Evolutionary conservation across 1,284 basidiomycete genomes (phyloP).

Genomic region (Gastroboletus turbinatus): DNA sequence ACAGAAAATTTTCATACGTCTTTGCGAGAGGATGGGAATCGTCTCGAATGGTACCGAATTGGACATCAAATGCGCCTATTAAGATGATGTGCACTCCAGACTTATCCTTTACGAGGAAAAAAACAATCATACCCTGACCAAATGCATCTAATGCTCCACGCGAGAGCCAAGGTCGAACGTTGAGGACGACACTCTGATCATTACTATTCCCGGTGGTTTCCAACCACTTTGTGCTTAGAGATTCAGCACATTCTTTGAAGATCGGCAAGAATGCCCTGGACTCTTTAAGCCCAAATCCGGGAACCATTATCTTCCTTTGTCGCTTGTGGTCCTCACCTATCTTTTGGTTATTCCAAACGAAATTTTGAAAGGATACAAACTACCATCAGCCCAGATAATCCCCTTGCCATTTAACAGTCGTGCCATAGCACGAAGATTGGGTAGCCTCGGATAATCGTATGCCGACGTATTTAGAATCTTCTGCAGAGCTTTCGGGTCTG

Average conservation of each 20-base stretch:
- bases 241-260: conserved; percentile 33
- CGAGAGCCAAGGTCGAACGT: conserved; percentile 41
- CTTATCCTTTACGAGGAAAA: background rate
- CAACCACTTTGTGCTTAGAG: conserved; percentile 40
- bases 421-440: conserved; percentile 31
- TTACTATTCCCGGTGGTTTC: conserved; percentile 34
- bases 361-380: background rate
- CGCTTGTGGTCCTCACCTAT: conserved; percentile 44
- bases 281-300: conserved; percentile 42
- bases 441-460: conserved; percentile 39
- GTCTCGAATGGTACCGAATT: conserved; percentile 36
- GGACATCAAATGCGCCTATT: conserved; percentile 43
- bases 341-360: background rate
- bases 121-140: conserved; percentile 38
- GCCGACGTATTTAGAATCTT: conserved; percentile 42
- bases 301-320: conserved; percentile 44
- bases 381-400: conserved; percentile 43
- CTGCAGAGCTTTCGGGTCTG: conserved; percentile 45
- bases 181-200: conserved; percentile 34
- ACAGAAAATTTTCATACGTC: conserved; percentile 38
- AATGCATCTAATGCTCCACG: conserved; percentile 45
- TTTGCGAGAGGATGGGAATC: conserved; percentile 39
- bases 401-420: conserved; percentile 37
- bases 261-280: conserved; percentile 37
- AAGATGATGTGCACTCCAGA: background rate